Evolutionary conservation across 768 basidiomycete genomes (phyloP), one percentile per base, ranked within the genome.

Genomic region (Chalciporus chontae): DNA sequence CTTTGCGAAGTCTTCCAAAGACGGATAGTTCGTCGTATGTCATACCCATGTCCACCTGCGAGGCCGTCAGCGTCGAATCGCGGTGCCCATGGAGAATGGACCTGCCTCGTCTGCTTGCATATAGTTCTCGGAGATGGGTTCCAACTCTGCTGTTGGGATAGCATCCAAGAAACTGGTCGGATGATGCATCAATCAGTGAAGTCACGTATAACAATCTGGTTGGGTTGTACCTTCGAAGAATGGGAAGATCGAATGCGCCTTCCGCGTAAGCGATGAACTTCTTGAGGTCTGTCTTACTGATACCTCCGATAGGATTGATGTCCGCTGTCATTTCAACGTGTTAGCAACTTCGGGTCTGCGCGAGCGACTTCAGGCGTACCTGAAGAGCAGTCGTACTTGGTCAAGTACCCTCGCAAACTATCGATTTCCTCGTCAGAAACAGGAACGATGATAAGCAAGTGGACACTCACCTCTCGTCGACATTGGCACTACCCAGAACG

Each of bases 41-140:
- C 96, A 98, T 98, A 8, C 95, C 95, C 95, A 98, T 98, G 61
- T 98, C 95, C 15, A 81, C 92, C 91, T 92, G 55, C 6, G 43
- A 40, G 42, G 40, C 43, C 40, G 34, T 45, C 24, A 59, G 11
- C 3, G 39, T 41, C 26, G 7, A 26, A 26, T 37, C 19, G 38
- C 26, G 6, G 26, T n/a, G 26, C 26, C 7, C 8, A 13, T 15
- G 9, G 5, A 32, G 32, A 11, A 31, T 11, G 10, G 49, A 56
- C 72, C 39, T 48, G 87, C 94, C 77, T 99, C 96, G 60, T 99
- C 96, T 0, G 94, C 83, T 59, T 99, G 96, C 8, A 96, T 87
- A 62, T 97, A 97, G 6, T 83, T 86, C 55, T 92, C 88, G 0
- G 92, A 94, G 49, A 94, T 91, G 0, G 96, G 96, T 65, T 98